A percentile compares a stretch with the other conserved stretches of the same genome.
Evolutionary conservation across 108 stramenopile genomes (phyloP).

Genomic region (Fistulifera solaris): DNA sequence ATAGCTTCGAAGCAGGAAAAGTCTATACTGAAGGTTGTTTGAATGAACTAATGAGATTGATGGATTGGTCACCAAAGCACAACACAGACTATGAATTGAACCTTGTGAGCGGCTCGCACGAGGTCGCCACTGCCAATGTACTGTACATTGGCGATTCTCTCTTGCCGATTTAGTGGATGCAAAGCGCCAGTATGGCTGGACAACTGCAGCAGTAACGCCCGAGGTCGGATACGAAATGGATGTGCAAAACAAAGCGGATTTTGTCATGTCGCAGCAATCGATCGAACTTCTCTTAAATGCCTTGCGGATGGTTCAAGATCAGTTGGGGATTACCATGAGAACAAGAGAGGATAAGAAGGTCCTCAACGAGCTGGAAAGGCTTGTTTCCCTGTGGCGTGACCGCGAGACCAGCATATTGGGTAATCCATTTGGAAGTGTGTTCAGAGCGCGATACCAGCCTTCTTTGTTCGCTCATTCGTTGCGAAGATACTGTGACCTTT

Average conservation of each 20-base stretch:
- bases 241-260: slow-evolving; percentile 39
- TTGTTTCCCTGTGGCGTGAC: slow-evolving; percentile 76
- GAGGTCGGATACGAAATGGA: slow-evolving; percentile 70
- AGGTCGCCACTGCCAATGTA: slow-evolving; percentile 57
- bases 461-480: slow-evolving; percentile 63
- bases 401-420: slow-evolving; percentile 57
- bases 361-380: slow-evolving; percentile 53
- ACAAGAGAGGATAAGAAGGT: slow-evolving; percentile 54
- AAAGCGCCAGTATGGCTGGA: slow-evolving; percentile 86
- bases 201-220: slow-evolving; percentile 82
- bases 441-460: slow-evolving; percentile 76
- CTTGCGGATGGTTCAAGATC: slow-evolving; percentile 48
- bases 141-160: slow-evolving; percentile 95
- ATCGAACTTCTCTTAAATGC: slow-evolving; percentile 68
- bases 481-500: slow-evolving; percentile 57
- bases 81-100: slow-evolving; percentile 10
- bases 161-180: slow-evolving; percentile 97
- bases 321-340: slow-evolving; percentile 39
- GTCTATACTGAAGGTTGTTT: slow-evolving; percentile 83
- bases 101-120: slow-evolving; percentile 23
- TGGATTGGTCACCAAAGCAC: slow-evolving; percentile 35
- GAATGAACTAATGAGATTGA: slow-evolving; percentile 51
- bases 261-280: slow-evolving; percentile 41
- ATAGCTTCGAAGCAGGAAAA: slow-evolving; percentile 9
- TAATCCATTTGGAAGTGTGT: slow-evolving; percentile 81